Evolutionary conservation across 257 asterid species (phyloP), one percentile per base, ranked within the genome.

Genomic region (Euphrasia confusa): DNA sequence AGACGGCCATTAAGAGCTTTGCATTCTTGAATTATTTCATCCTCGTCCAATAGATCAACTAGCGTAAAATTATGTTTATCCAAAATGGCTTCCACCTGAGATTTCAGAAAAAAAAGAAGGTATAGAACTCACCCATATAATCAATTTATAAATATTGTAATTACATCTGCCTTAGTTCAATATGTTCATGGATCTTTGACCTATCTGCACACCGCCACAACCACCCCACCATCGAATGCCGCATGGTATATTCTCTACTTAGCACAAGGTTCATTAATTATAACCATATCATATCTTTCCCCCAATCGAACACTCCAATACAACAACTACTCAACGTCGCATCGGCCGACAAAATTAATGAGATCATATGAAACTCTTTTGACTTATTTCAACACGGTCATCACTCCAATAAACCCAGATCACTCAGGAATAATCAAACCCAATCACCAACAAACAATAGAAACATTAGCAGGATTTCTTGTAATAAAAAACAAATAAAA

Each of bases 21-120:
- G 83, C 95, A 88, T 75, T 91, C 98, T 82, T 91, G 98, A 77
- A 88, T 88, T 78, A 88, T 84, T 64, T 91, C 98, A 68, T 91
- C 96, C 81, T 91, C 98, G 15, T 88, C 98, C 83, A 91, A 67
- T 72, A 88, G 84, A 75, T 91, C 98, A 69, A 84, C 92, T 74
- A 88, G 59, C 2, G 95, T 81, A 55, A 82, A 82, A 53, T 74
- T 82, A 28, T 28, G 94, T 72, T 86, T 91, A 65, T 91, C 98
- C 67, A 91, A 75, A 71, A 91, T 74, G 14, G 88, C 53, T 77
- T 88, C 98, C 88, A 91, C 94, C 98, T 91, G 82, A 77, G 61
- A 77, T 64, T 45, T 10, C 48, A 62, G 28, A 28, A 28, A 28
- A 12, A 44, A 44, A 42, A 66, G 14, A 54, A 74, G 63, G 58